Conservation (phyloP, 2,329 filamentous ascomycete genomes). For the Monosporascus sp. region DNA sequence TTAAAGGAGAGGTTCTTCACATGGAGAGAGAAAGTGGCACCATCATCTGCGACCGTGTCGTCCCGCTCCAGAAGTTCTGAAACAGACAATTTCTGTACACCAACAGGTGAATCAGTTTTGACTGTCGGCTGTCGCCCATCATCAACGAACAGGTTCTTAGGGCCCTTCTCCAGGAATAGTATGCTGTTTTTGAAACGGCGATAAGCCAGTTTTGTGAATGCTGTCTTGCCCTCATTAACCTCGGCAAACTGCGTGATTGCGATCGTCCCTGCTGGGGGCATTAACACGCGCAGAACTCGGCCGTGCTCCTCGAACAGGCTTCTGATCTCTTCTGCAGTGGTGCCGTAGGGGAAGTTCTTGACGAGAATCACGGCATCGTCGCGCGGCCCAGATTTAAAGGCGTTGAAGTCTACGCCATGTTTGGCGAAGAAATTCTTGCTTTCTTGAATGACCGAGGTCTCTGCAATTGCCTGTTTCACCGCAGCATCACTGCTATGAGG, state of each 20-base stretch:
- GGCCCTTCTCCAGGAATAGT: slow-evolving; percentile 89
- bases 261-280: slow-evolving; percentile 89
- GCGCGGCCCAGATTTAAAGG: slow-evolving; percentile 79
- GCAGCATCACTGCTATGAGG: slow-evolving; percentile 93
- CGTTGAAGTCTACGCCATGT: slow-evolving; percentile 85
- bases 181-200: slow-evolving; percentile 86
- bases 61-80: slow-evolving; percentile 62
- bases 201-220: slow-evolving; percentile 82
- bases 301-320: slow-evolving; percentile 83
- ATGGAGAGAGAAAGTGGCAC: slow-evolving; percentile 77
- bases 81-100: slow-evolving; percentile 59
- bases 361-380: slow-evolving; percentile 85
- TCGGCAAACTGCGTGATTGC: slow-evolving; percentile 87
- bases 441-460: slow-evolving; percentile 94
- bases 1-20: slow-evolving; percentile 91
- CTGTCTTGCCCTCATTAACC: slow-evolving; percentile 71
- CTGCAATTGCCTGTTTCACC: slow-evolving; percentile 93
- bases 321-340: slow-evolving; percentile 71
- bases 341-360: slow-evolving; percentile 90
- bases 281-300: slow-evolving; percentile 72
- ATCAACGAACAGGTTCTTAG: slow-evolving; percentile 66
- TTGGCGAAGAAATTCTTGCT: slow-evolving; percentile 86
- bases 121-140: slow-evolving; percentile 25
- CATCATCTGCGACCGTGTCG: slow-evolving; percentile 39
- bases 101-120: slow-evolving; percentile 25